These are phyloP conservation scores for Mariannaea sp. DNA, from an alignment of 2,329 filamentous ascomycete species.

Conservation along the genomic window DNA sequence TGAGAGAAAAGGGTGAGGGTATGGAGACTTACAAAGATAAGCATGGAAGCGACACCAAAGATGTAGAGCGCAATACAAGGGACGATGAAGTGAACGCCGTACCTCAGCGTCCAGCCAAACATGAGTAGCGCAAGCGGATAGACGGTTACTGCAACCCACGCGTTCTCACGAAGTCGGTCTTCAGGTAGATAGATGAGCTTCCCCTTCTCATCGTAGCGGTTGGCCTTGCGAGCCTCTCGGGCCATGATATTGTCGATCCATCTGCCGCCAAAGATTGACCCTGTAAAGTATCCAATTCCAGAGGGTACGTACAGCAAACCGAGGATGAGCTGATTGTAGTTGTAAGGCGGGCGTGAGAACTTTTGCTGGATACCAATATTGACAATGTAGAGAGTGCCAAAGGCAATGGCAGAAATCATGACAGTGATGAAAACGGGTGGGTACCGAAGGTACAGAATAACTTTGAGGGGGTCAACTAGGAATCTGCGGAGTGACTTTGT, in stretches of 20 bases:
- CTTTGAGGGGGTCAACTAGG: constrained; percentile 73
- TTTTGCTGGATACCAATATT: constrained; percentile 77
- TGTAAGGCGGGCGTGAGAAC: constrained; percentile 70
- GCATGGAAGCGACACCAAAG: constrained; percentile 79
- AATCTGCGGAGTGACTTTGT: constrained; percentile 60
- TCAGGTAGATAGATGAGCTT: constrained; percentile 73
- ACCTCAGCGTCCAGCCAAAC: constrained; percentile 76
- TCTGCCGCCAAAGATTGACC: constrained; percentile 70
- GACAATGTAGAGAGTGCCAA: constrained; percentile 74
- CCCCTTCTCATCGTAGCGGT: constrained; percentile 69
- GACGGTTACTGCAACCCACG: constrained; percentile 72
- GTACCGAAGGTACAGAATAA: constrained; percentile 74
- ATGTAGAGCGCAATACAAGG: constrained; percentile 69
- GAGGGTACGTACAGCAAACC: constrained; percentile 79
- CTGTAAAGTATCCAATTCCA: constrained; percentile 72
- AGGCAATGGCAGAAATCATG: constrained; percentile 74
- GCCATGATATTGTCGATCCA: constrained; percentile 86
- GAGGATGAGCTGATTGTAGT: constrained; percentile 69
- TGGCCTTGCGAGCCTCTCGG: constrained; percentile 71
- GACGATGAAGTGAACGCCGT: constrained; percentile 68
- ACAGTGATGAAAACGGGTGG: constrained; percentile 75
- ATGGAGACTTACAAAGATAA: constrained; percentile 66
- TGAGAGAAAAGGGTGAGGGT: neutral
- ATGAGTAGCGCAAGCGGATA: constrained; percentile 73
- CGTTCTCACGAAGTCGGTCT: constrained; percentile 82